Conservation (phyloP, 1,139 yeast species). For the Geotrichum candidum region DNA sequence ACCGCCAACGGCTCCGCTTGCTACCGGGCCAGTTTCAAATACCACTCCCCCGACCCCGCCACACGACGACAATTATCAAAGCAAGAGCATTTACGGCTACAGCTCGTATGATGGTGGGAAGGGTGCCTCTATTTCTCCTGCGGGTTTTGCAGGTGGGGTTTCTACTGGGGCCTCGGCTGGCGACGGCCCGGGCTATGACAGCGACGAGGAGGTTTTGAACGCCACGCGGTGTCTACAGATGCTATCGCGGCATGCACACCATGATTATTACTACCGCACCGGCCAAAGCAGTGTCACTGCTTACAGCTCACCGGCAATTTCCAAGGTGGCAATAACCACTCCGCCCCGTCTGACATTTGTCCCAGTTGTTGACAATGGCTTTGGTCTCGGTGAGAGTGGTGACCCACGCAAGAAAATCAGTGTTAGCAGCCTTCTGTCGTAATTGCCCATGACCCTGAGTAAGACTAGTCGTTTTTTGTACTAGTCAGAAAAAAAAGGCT, state of each 20-base stretch:
- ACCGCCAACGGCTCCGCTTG: background rate
- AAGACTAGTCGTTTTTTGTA: background rate
- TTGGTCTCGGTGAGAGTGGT: background rate
- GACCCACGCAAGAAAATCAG: background rate
- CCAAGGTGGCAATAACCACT: background rate
- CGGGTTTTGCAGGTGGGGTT: background rate
- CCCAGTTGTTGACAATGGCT: background rate
- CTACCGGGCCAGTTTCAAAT: background rate
- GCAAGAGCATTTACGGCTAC: background rate
- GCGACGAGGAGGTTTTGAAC: conserved; percentile 3
- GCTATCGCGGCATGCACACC: conserved; percentile 3
- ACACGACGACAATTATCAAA: background rate
- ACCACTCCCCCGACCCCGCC: background rate
- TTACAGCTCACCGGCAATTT: background rate
- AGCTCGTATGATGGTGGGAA: background rate
- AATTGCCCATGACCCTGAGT: background rate
- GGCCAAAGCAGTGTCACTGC: background rate
- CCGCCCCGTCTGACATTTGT: background rate
- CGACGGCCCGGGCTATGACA: background rate
- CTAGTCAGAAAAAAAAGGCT: background rate
- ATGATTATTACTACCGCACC: background rate
- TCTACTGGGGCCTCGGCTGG: background rate
- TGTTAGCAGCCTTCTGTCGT: background rate
- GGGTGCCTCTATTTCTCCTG: background rate
- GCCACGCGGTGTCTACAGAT: conserved; percentile 6